Percentiles rank a stretch among this genome's conserved stretches.
Evolutionary conservation across 805 yeast species (phyloP).

Genomic region (Ogataea pilisensis): DNA sequence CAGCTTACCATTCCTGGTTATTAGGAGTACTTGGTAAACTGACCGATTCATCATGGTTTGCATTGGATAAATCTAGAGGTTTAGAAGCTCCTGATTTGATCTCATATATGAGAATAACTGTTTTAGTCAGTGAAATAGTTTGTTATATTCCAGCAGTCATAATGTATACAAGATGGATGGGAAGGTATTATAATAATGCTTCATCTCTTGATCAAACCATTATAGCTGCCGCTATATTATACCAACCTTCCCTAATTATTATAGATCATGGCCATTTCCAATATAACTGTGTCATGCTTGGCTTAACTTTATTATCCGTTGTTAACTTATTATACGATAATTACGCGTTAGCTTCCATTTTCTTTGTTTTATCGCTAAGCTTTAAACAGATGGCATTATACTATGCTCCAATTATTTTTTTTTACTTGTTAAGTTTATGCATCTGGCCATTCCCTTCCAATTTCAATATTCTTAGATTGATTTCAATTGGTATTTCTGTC

Average conservation of each 20-base stretch:
- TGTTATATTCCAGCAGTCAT: slow-evolving; percentile 79
- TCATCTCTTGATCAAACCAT: slow-evolving; percentile 73
- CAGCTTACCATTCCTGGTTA: slow-evolving; percentile 87
- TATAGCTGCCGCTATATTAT: slow-evolving; percentile 71
- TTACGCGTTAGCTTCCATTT: slow-evolving; percentile 63
- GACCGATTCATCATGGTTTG: slow-evolving; percentile 72
- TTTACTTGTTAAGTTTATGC: slow-evolving; percentile 62
- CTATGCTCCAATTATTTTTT: slow-evolving; percentile 86
- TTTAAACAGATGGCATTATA: slow-evolving; percentile 96
- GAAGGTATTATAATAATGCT: slow-evolving; percentile 44
- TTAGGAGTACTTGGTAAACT: slow-evolving; percentile 69
- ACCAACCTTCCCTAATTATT: slow-evolving; percentile 77
- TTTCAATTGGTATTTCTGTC: slow-evolving; percentile 63
- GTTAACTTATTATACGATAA: slow-evolving; percentile 61
- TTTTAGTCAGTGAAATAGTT: slow-evolving; percentile 66
- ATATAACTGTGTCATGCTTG: slow-evolving; percentile 91
- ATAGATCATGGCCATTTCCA: slow-evolving; percentile 98
- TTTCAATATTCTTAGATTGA: slow-evolving; percentile 53
- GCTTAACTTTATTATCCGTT: slow-evolving; percentile 67
- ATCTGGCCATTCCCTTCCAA: slow-evolving; percentile 25
- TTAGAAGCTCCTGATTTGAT: slow-evolving; percentile 63
- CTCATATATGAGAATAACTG: slow-evolving; percentile 81
- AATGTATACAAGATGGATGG: slow-evolving; percentile 65
- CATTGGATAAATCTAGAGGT: slow-evolving; percentile 69
- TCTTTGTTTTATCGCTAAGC: slow-evolving; percentile 72